These are phyloP conservation scores for Chamaenerion angustifolium DNA, from an alignment of 345 rosid species.

Conservation along the genomic window DNA sequence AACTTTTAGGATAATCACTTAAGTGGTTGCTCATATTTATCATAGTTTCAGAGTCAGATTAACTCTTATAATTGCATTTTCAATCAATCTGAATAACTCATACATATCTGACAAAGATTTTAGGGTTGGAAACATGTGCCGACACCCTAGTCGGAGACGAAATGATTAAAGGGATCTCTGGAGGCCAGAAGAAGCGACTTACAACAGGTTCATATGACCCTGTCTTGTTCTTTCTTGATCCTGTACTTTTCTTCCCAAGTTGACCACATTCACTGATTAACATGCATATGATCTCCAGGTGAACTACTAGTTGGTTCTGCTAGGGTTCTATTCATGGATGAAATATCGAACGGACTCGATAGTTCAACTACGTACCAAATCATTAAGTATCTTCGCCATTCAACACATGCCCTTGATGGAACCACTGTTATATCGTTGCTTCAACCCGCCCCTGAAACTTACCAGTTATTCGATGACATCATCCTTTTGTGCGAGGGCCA, in stretches of 20 bases:
- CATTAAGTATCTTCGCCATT: slow-evolving; percentile 75
- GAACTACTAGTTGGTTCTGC: slow-evolving; percentile 95
- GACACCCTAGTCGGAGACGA: slow-evolving; percentile 98
- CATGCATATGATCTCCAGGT: slow-evolving; percentile 33
- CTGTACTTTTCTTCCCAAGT: not conserved
- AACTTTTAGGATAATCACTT: too few relatives aligned
- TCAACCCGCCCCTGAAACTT: slow-evolving; percentile 96
- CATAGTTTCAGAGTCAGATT: not conserved
- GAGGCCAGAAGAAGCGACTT: slow-evolving; percentile 97
- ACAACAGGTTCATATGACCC: slow-evolving; percentile 51
- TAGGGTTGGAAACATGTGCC: slow-evolving; percentile 90
- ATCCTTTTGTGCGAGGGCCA: slow-evolving; percentile 89
- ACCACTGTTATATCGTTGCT: slow-evolving; percentile 79
- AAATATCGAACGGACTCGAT: slow-evolving; percentile 94
- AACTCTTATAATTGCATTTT: not conserved
- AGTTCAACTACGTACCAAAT: slow-evolving; percentile 92
- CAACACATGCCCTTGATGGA: slow-evolving; percentile 69
- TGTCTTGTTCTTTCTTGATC: slow-evolving; percentile 2
- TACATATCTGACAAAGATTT: slow-evolving; percentile 63
- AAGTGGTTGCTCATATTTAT: too few relatives aligned
- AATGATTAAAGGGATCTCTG: slow-evolving; percentile 97
- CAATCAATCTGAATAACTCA: slow-evolving; percentile 7
- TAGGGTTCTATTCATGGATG: slow-evolving; percentile 95
- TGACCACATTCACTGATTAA: not conserved
- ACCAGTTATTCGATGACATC: slow-evolving; percentile 79